Evolutionary conservation across 2,329 filamentous ascomycete genomes (phyloP).

Genomic region (Paracorniculantispora psalliotae): DNA sequence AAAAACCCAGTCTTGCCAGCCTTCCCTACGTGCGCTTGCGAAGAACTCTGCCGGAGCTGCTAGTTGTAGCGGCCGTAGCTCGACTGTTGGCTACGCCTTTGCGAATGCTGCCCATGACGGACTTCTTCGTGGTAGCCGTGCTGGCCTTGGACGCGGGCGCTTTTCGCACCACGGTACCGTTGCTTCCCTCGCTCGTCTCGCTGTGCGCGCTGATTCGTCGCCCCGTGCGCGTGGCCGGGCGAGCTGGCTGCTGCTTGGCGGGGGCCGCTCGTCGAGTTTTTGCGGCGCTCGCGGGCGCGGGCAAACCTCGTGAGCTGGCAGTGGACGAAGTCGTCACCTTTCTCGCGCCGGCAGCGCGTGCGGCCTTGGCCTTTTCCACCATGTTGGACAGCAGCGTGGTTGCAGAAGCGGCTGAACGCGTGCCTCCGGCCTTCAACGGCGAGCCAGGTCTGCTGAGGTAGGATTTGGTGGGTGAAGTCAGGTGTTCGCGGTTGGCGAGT

Average conservation of each 20-base stretch:
- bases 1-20: neutral
- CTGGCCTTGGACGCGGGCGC: conserved; percentile 32
- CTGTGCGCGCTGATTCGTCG: conserved; percentile 55
- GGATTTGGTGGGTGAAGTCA: conserved; percentile 51
- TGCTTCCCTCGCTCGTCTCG: conserved; percentile 59
- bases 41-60: conserved; percentile 48
- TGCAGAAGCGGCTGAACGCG: conserved; percentile 34
- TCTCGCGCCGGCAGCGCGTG: conserved; percentile 42
- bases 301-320: conserved; percentile 32
- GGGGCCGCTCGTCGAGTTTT: conserved; percentile 12
- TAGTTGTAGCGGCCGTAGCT: conserved; percentile 34
- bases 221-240: conserved; percentile 41
- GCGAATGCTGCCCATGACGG: conserved; percentile 49
- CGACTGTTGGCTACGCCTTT: conserved; percentile 45
- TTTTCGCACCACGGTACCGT: conserved; percentile 60
- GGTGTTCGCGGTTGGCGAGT: conserved; percentile 45
- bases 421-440: conserved; percentile 51
- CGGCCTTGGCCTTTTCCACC: conserved; percentile 57
- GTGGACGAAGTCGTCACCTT: conserved; percentile 43
- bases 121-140: conserved; percentile 41
- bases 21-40: conserved; percentile 45
- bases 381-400: conserved; percentile 49
- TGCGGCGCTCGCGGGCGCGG: conserved; percentile 32
- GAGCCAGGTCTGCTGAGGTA: conserved; percentile 55
- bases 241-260: conserved; percentile 30